A percentile compares a stretch with the other conserved stretches of the same genome.
phyloP scores from a whole-genome alignment of 768 basidiomycete species.

The Tricholoma terreum region DNA sequence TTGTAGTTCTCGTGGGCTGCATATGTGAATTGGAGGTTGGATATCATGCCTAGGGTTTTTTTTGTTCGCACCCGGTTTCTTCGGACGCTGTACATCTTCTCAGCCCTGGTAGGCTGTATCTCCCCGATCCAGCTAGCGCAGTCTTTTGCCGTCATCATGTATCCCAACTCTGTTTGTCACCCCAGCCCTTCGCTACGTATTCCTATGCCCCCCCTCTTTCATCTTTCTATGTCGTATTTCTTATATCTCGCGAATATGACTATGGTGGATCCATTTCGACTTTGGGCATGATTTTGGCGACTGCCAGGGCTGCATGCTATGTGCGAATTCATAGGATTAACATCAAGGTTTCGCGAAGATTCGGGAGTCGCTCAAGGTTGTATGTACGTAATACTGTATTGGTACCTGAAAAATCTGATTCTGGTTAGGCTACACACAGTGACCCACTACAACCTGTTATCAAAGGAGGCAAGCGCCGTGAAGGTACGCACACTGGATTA shows the following conservation, averaged over 20 bases:
- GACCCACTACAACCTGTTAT: too few relatives aligned
- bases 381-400: not conserved
- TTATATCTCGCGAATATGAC: not conserved
- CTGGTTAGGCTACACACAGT: too few relatives aligned
- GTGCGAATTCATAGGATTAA: not conserved
- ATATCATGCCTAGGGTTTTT: not conserved
- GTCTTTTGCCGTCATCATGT: not conserved
- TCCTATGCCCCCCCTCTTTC: not conserved
- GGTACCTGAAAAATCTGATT: not conserved
- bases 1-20: not conserved
- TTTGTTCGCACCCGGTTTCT: not conserved
- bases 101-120: not conserved
- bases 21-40: not conserved
- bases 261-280: not conserved
- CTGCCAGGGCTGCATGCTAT: not conserved
- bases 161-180: not conserved
- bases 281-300: not conserved
- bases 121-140: not conserved
- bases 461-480: too few relatives aligned
- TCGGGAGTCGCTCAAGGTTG: not conserved
- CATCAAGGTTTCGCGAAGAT: not conserved
- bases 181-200: not conserved
- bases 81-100: not conserved
- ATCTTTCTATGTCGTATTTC: not conserved
- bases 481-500: too few relatives aligned